Evolutionary conservation across 148 eudicot genomes (phyloP).

Genomic region (Heliosperma pusillum): DNA sequence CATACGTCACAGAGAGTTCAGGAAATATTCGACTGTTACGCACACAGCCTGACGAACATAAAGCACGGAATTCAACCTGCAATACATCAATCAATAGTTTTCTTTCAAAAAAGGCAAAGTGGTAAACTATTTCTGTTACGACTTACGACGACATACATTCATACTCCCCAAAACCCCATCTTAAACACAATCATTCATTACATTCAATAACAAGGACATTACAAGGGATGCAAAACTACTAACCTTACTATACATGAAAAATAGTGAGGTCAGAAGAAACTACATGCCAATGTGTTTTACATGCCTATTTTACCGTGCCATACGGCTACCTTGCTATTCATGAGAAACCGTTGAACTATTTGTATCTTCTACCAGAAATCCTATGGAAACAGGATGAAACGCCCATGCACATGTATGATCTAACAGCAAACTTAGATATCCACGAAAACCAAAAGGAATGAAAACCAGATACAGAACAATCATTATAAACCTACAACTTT

Average conservation of each 20-base stretch:
- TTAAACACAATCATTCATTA: neutral
- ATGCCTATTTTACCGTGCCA: too few relatives aligned
- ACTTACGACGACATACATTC: neutral
- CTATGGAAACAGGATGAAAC: neutral
- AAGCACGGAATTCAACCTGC: slow-evolving; percentile 89
- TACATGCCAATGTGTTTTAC: neutral
- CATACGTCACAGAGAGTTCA: slow-evolving; percentile 77
- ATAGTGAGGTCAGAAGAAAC: neutral
- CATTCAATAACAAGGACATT: neutral
- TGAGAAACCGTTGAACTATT: neutral
- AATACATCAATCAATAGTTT: slow-evolving; percentile 8
- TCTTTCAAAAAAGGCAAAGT: neutral
- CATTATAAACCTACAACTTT: neutral
- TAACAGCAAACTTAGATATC: neutral
- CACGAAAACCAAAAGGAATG: neutral
- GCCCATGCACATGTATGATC: neutral
- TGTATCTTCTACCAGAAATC: neutral
- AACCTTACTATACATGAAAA: neutral
- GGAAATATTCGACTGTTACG: slow-evolving; percentile 74
- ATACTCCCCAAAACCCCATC: neutral
- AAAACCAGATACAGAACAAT: neutral
- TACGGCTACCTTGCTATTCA: neutral
- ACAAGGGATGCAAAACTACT: neutral
- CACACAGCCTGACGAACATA: slow-evolving; percentile 57
- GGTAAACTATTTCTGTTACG: too few relatives aligned